A percentile compares a stretch with the other conserved stretches of the same genome.
Evolutionary conservation across 768 basidiomycete species (phyloP).

Genomic region (Lactifluus subvellereus): DNA sequence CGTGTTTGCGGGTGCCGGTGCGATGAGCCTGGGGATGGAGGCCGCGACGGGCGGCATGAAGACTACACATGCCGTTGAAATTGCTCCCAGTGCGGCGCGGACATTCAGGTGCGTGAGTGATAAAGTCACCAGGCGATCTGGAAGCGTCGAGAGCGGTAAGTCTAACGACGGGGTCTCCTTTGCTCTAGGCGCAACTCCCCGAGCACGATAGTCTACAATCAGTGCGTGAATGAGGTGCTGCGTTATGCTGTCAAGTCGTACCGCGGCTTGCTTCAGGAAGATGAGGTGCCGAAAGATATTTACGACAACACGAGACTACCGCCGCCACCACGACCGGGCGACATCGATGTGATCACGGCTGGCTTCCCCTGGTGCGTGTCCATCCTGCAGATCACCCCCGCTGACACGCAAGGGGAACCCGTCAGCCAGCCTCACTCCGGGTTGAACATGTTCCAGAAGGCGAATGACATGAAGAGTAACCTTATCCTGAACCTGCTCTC

Average conservation of each 20-base stretch:
- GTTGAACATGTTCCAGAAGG: constrained; percentile 65
- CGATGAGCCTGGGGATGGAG: constrained; percentile 56
- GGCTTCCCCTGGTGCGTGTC: constrained; percentile 69
- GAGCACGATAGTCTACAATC: constrained; percentile 53
- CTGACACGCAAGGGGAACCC: not conserved
- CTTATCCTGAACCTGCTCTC: constrained; percentile 55
- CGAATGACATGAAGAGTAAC: constrained; percentile 62
- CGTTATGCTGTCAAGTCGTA: constrained; percentile 50
- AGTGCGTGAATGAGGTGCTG: constrained; percentile 63
- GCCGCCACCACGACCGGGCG: constrained; percentile 42
- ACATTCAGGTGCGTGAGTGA: constrained; percentile 45
- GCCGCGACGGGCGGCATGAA: constrained; percentile 46
- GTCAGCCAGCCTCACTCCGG: constrained; percentile 66
- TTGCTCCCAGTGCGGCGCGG: constrained; percentile 66
- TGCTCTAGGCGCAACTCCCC: constrained; percentile 46
- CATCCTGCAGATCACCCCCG: not conserved
- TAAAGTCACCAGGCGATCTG: not conserved
- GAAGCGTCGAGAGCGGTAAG: not conserved
- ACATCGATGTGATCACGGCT: constrained; percentile 56
- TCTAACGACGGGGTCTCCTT: constrained; percentile 7
- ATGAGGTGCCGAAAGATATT: constrained; percentile 38
- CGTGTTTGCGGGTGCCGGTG: constrained; percentile 46
- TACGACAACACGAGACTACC: constrained; percentile 38
- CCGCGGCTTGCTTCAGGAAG: constrained; percentile 28
- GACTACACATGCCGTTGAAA: constrained; percentile 63